Percentiles rank a stretch among this genome's conserved stretches.
Evolutionary conservation across 192 early-diverging fungal species (phyloP).

Genomic region (Coemansia sp.): DNA sequence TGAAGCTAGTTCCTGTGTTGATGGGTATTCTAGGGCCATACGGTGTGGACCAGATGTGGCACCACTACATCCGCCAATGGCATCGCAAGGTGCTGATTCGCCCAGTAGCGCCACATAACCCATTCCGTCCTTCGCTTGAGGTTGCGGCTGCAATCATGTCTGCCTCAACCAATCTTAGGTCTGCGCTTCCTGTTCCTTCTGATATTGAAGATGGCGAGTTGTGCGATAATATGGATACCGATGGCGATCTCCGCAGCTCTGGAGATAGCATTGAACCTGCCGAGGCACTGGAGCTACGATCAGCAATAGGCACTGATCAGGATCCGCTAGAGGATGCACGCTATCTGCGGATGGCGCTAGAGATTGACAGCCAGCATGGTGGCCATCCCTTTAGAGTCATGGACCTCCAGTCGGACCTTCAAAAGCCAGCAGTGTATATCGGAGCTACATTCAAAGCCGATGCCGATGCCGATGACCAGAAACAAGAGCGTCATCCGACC

Average conservation of each 20-base stretch:
- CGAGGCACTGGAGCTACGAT: not conserved
- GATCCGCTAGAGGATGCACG: conserved; percentile 8
- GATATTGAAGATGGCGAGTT: not conserved
- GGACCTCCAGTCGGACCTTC: not conserved
- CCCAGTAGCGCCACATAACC: conserved; percentile 7
- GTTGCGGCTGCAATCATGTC: not conserved
- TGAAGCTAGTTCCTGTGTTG: conserved; percentile 40
- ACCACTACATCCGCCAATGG: conserved; percentile 47
- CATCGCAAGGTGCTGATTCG: conserved; percentile 26
- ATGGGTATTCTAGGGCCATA: conserved; percentile 70
- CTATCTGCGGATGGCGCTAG: conserved; percentile 15
- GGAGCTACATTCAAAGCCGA: not conserved
- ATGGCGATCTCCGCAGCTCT: not conserved
- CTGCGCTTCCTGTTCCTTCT: too few relatives aligned
- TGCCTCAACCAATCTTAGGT: not conserved
- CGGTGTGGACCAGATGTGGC: conserved; percentile 73
- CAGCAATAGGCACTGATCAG: not conserved
- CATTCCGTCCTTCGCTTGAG: not conserved
- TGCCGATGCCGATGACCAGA: not conserved
- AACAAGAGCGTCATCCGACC: conserved; percentile 11
- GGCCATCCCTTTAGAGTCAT: not conserved
- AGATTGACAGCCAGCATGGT: conserved; percentile 12
- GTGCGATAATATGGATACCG: not conserved
- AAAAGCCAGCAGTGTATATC: not conserved
- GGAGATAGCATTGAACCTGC: not conserved